phyloP scores from a whole-genome alignment of 495 filamentous ascomycete genomes.

The Penicillium parvum region DNA sequence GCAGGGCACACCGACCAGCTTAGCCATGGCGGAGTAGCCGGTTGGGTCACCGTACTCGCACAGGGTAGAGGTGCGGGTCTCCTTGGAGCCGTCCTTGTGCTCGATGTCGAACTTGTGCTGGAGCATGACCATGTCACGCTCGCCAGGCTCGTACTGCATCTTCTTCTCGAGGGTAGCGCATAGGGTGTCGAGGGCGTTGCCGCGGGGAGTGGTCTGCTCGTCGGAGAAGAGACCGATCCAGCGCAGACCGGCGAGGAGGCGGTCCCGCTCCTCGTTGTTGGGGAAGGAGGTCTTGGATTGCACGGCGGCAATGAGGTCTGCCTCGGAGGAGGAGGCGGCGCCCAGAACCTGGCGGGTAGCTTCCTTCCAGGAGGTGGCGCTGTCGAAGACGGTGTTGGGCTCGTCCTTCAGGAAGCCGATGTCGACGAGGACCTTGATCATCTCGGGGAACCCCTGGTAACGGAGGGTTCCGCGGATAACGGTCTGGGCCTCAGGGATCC shows the following conservation, averaged over 20 bases:
- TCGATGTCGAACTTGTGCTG: slow-evolving; percentile 95
- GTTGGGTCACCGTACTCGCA: slow-evolving; percentile 79
- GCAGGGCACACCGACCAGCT: slow-evolving; percentile 65
- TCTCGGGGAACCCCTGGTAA: slow-evolving; percentile 83
- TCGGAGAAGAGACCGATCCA: slow-evolving; percentile 89
- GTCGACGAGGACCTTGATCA: slow-evolving; percentile 81
- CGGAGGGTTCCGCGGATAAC: slow-evolving; percentile 67
- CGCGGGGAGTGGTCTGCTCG: slow-evolving; percentile 64
- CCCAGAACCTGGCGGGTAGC: slow-evolving; percentile 70
- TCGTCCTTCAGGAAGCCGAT: slow-evolving; percentile 75
- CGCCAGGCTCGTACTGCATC: slow-evolving; percentile 80
- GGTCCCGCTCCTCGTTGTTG: slow-evolving; percentile 65
- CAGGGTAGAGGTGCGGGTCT: slow-evolving; percentile 77
- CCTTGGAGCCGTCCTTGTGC: slow-evolving; percentile 65
- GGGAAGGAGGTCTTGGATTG: slow-evolving; percentile 69
- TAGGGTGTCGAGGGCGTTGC: slow-evolving; percentile 83
- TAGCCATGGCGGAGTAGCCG: slow-evolving; percentile 88
- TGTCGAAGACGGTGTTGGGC: slow-evolving; percentile 54
- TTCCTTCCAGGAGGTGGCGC: slow-evolving; percentile 70
- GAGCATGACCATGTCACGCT: slow-evolving; percentile 83
- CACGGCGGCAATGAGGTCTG: slow-evolving; percentile 69
- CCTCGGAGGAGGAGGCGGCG: slow-evolving; percentile 54
- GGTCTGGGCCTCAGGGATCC: slow-evolving; percentile 71
- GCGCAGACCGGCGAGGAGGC: slow-evolving; percentile 69
- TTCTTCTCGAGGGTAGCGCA: slow-evolving; percentile 88